Conservation (phyloP, 805 yeast species). For the Scheffersomyces ergatensis region DNA sequence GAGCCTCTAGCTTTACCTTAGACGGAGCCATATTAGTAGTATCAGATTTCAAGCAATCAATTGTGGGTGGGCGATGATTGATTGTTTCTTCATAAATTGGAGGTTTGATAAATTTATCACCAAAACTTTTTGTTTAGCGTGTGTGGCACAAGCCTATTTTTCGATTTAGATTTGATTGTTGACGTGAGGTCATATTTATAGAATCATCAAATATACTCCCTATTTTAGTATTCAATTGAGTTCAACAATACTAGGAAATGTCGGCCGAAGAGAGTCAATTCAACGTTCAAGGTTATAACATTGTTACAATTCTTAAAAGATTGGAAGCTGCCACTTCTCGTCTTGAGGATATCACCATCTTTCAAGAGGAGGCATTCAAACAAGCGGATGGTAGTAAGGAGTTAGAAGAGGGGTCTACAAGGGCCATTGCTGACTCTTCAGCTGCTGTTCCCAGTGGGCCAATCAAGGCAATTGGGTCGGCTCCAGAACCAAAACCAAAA, state of each 20-base stretch:
- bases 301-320: constrained; percentile 69
- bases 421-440: constrained; percentile 4
- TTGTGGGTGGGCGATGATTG: no score
- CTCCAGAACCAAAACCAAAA: constrained; percentile 31
- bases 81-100: no score
- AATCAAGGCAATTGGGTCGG: constrained; percentile 10
- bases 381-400: constrained; percentile 4
- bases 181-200: no score
- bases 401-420: constrained; percentile 3
- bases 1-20: constrained; percentile 9
- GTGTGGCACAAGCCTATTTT: no score
- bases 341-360: constrained; percentile 81
- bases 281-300: constrained; percentile 78
- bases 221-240: no score
- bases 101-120: no score
- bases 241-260: no score
- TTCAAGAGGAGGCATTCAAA: constrained; percentile 57
- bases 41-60: no score
- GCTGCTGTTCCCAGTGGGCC: constrained; percentile 9
- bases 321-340: constrained; percentile 93
- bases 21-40: constrained; percentile 14
- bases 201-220: no score
- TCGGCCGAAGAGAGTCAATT: constrained; percentile 43
- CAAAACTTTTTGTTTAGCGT: no score
- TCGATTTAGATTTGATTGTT: no score